phyloP scores from a whole-genome alignment of 768 basidiomycete genomes.

The Pleurotus djamor region DNA sequence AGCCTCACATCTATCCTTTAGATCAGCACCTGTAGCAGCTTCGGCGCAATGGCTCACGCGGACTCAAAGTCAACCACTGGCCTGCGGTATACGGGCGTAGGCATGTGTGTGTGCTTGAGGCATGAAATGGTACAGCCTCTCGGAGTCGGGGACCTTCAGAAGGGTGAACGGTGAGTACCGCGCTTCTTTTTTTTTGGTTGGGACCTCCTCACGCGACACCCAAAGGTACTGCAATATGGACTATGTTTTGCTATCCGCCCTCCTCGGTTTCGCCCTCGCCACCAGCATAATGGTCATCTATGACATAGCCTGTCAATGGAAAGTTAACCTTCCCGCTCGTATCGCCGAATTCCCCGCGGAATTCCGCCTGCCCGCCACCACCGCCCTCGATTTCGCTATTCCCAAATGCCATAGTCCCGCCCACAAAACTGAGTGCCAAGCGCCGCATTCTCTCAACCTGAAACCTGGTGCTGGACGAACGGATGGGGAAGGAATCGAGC shows the following conservation, averaged over 20 bases:
- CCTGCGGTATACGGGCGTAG: conserved; percentile 9
- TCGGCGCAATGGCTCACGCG: conserved; percentile 4
- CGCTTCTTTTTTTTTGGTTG: not conserved
- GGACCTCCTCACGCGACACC: not conserved
- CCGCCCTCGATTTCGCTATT: conserved; percentile 15
- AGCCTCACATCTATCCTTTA: not conserved
- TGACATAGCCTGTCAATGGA: conserved; percentile 31
- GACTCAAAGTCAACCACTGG: conserved; percentile 8
- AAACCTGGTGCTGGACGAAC: conserved; percentile 17
- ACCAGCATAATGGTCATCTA: conserved; percentile 18
- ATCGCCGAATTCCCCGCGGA: conserved; percentile 8
- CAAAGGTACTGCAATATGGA: conserved; percentile 20
- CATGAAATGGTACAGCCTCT: conserved; percentile 6
- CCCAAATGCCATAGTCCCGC: conserved; percentile 16
- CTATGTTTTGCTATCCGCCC: conserved; percentile 16
- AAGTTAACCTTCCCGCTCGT: conserved; percentile 14
- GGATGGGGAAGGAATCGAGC: conserved; percentile 27
- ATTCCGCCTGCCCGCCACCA: conserved; percentile 8
- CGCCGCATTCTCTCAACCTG: conserved; percentile 23
- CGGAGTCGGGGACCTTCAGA: conserved; percentile 26
- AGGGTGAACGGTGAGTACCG: conserved; percentile 24
- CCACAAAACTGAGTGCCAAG: conserved; percentile 13
- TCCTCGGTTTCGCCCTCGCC: not conserved
- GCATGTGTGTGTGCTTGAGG: conserved; percentile 8
- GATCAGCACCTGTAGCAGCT: conserved; percentile 4